Evolutionary conservation across 805 yeast genomes (phyloP), one percentile per base, ranked within the genome.

Genomic region (Metschnikowia hibisci): DNA sequence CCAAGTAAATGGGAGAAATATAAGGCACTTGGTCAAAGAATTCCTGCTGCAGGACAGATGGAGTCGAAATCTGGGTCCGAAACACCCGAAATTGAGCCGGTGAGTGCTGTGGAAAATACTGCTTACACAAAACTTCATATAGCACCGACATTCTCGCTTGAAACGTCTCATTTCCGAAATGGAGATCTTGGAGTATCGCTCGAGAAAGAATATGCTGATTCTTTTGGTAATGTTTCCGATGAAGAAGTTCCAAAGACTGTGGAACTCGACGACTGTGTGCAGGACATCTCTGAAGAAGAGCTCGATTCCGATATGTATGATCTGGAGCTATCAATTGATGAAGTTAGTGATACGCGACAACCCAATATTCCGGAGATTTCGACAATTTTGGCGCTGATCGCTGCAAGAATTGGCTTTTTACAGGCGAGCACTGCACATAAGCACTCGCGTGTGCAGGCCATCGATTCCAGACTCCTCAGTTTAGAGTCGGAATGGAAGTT

Each of bases 71-170:
- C 3, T 20, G 23, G 23, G 23, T 2, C 23, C 23, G 23, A 20
- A 20, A 20, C 23, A 8, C 8, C 23, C 23, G 23, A 20, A 20
- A 20, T 2, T 20, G 23, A 3, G 23, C 4, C 23, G 2, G 23
- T 20, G 23, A 8, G 23, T 8, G 23, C 23, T 20, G 23, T 6
- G n/a, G 46, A 43, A 6, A 71, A 62, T 18, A 61, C 34, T 13
- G 51, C 61, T 9, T 55, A 31, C 32, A 45, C 43, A 7, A 38
- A 15, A 22, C 23, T 41, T 14, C 22, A 34, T 15, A 25, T 28
- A 12, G 31, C 40, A 12, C 33, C 34, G 8, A 50, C 52, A 8
- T 52, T 52, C 20, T 25, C 42, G 29, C 43, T 52, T 10, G 31
- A 28, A 13, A 42, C 41, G 22, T 33, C 46, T 22, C 44, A 52